Percentiles rank a stretch among this genome's conserved stretches.
Evolutionary conservation across 148 eudicot species (phyloP).

Genomic region (Hydrangea macrophylla): DNA sequence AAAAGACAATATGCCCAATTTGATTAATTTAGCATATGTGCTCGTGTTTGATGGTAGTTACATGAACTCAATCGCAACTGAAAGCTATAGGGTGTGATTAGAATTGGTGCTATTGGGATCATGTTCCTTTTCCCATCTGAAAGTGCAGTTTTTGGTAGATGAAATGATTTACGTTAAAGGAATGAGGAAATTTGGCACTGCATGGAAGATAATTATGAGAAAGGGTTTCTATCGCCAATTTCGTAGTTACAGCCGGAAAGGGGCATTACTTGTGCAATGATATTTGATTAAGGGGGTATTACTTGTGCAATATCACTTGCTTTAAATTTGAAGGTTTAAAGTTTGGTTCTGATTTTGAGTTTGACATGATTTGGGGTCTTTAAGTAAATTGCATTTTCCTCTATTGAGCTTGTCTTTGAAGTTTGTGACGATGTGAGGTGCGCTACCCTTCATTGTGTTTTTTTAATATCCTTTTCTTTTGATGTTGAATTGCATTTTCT

Average conservation of each 20-base stretch:
- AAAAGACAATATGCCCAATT: not conserved
- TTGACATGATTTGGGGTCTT: not conserved
- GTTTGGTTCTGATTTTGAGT: not conserved
- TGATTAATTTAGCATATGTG: not conserved
- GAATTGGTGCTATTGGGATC: not conserved
- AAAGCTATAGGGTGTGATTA: not conserved
- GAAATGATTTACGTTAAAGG: too few species aligned
- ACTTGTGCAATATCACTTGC: not conserved
- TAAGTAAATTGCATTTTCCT: not conserved
- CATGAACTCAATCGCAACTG: not conserved
- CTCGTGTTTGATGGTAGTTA: not conserved
- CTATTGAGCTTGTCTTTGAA: not conserved
- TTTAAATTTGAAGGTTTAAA: not conserved
- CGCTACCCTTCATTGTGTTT: not conserved
- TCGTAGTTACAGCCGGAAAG: too few species aligned
- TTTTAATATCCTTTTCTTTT: not conserved
- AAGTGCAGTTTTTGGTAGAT: too few species aligned
- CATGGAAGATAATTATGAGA: too few species aligned
- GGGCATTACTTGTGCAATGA: not conserved
- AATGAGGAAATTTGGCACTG: too few species aligned
- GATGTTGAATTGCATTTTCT: not conserved
- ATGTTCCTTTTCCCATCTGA: not conserved
- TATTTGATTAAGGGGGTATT: too few species aligned
- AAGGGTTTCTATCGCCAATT: not conserved
- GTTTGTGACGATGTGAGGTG: not conserved